Conservation (phyloP, 2,329 filamentous ascomycete genomes). For the Aspergillus brasiliensis region DNA sequence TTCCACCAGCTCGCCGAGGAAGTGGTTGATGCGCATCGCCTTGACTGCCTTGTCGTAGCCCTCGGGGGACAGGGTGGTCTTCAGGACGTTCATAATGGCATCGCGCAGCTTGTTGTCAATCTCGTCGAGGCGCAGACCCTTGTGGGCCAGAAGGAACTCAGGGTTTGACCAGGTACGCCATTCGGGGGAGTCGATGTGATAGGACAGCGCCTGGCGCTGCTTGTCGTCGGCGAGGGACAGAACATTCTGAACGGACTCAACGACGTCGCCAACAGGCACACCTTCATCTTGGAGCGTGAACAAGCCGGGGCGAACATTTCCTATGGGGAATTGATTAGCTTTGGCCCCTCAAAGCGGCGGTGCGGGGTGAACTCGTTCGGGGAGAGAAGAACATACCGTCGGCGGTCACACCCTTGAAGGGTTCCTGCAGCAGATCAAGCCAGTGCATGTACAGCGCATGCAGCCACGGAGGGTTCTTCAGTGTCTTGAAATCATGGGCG, state of each 20-base stretch:
- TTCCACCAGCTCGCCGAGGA: conserved; percentile 68
- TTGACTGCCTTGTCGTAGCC: conserved; percentile 70
- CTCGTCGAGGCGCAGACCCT: conserved; percentile 72
- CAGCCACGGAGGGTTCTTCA: conserved; percentile 67
- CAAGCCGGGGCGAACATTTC: conserved; percentile 55
- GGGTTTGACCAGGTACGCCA: conserved; percentile 75
- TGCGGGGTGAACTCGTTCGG: not conserved
- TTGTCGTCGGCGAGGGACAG: conserved; percentile 50
- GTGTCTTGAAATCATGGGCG: conserved; percentile 60
- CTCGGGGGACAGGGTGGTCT: conserved; percentile 64
- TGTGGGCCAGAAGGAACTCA: conserved; percentile 69
- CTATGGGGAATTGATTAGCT: conserved; percentile 34
- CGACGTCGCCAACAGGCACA: conserved; percentile 61
- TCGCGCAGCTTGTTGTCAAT: conserved; percentile 48
- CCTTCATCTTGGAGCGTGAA: conserved; percentile 66
- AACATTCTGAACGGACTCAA: conserved; percentile 52
- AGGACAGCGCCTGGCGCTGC: conserved; percentile 53
- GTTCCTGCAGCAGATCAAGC: conserved; percentile 60
- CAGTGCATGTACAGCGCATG: conserved; percentile 63
- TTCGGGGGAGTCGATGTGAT: conserved; percentile 69
- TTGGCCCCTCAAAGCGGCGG: not conserved
- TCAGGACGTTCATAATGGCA: conserved; percentile 59
- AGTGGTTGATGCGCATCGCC: conserved; percentile 75
- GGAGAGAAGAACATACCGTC: conserved; percentile 55
- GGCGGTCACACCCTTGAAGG: conserved; percentile 69